A percentile compares a stretch with the other conserved stretches of the same genome.
phyloP scores from a whole-genome alignment of 1,284 basidiomycete genomes.

The Athelia psychrophila region DNA sequence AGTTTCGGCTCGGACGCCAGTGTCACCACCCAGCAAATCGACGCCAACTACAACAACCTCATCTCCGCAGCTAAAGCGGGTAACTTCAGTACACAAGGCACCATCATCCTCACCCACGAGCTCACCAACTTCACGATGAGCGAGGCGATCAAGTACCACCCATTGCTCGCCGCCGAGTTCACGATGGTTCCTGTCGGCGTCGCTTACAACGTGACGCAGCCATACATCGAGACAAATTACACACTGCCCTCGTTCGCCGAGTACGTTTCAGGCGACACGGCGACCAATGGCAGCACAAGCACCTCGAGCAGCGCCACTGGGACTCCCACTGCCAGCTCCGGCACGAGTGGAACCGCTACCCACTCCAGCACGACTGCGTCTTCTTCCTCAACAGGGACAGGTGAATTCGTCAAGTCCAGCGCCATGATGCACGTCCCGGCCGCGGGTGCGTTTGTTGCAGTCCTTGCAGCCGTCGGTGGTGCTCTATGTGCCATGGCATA shows the following conservation, averaged over 20 bases:
- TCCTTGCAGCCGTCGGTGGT: no score
- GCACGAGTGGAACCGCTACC: no score
- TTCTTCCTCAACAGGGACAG: no score
- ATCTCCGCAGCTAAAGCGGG: conserved; percentile 36
- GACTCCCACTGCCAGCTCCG: no score
- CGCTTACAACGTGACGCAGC: conserved; percentile 42
- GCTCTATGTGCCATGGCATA: no score
- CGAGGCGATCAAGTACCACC: conserved; percentile 40
- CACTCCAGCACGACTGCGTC: no score
- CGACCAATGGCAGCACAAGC: no score
- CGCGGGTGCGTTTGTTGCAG: no score
- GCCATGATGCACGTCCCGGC: no score
- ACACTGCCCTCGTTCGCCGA: conserved; percentile 39
- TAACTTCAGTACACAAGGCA: conserved; percentile 39
- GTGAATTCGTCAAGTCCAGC: no score
- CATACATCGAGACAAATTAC: conserved; percentile 43
- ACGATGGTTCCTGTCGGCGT: conserved; percentile 48
- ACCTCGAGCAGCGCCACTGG: no score
- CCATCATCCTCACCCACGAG: conserved; percentile 49
- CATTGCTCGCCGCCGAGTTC: conserved; percentile 38
- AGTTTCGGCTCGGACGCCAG: conserved; percentile 34
- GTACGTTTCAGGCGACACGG: conserved; percentile 24
- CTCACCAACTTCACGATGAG: conserved; percentile 49
- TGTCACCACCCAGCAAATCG: conserved; percentile 38
- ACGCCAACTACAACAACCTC: conserved; percentile 39